Evolutionary conservation across 108 stramenopile species (phyloP), one percentile per base, ranked within the genome.

Genomic region (Nitzschia sp.): DNA sequence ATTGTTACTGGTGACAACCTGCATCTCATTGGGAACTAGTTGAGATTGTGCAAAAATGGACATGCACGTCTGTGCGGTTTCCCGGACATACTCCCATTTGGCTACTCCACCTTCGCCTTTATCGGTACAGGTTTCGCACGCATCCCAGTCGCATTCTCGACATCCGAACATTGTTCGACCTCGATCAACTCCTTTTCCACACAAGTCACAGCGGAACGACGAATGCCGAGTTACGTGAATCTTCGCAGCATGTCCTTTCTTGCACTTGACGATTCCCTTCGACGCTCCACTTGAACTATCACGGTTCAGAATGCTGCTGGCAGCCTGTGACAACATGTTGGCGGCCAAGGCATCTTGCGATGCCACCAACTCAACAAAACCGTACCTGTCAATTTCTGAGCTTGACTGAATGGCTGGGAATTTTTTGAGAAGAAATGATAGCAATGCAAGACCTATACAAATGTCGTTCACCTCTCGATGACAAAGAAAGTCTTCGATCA

Each of bases 111-210:
- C 79, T 53, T 83, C 83, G 0, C 46, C 65, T 43, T 74, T 77
- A 55, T 83, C 79, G 3, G 67, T 73, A 52, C 83, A 83, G 40
- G 39, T 53, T 55, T 75, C 79, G 57, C 83, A 83, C 20, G 75
- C 75, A 55, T 83, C 83, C 78, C 78, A 83, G 41, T 83, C 83
- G 42, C 83, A 83, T 41, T 69, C 20, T 10, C 83, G 63, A 65
- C 83, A 83, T 42, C 83, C 83, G 40, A 73, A 58, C 83, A 83
- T 83, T 8, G 74, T 71, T 12, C 65, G 51, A 10, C 83, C 83
- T 15, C 69, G 65, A 11, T 76, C 79, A 10, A 83, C 76, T 11
- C 79, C 79, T 39, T 69, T 77, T n/a, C 83, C 83, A 53, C 83
- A 83, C 6, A 83, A 39, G 50, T 83, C 83, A 44, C 83, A 83